phyloP scores from a whole-genome alignment of 768 basidiomycete species.

The Boletus bicolor region DNA sequence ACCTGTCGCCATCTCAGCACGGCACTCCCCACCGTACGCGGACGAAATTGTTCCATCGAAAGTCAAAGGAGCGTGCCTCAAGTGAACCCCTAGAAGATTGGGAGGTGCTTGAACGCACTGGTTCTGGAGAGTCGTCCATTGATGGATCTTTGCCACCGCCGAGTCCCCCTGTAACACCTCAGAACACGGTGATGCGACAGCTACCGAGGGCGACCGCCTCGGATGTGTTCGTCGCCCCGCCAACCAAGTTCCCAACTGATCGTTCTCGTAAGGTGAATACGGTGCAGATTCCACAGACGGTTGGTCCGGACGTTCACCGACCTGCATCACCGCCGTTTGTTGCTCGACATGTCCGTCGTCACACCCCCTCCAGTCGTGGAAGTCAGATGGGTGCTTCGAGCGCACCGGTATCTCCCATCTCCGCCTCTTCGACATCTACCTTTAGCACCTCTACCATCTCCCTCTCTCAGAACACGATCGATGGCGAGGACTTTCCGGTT shows the following conservation, averaged over 20 bases:
- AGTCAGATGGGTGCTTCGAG: constrained; percentile 29
- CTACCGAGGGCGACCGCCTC: constrained; percentile 6
- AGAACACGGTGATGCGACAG: constrained; percentile 13
- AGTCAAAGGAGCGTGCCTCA: constrained; percentile 34
- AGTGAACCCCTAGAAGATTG: constrained; percentile 33
- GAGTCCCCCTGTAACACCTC: constrained; percentile 23
- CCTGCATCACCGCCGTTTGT: constrained; percentile 36
- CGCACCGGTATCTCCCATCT: constrained; percentile 33
- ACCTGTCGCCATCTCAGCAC: constrained; percentile 31
- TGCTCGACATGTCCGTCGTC: constrained; percentile 32
- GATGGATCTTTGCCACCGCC: constrained; percentile 22
- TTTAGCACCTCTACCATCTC: constrained; percentile 24
- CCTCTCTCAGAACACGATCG: constrained; percentile 15
- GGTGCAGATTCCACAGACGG: constrained; percentile 23
- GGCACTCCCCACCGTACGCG: constrained; percentile 30
- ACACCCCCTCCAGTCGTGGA: constrained; percentile 32
- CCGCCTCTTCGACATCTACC: constrained; percentile 26
- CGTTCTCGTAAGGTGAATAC: constrained; percentile 26
- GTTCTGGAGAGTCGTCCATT: constrained; percentile 24
- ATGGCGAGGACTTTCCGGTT: constrained; percentile 18
- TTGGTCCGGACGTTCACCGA: constrained; percentile 15
- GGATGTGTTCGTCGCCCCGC: constrained; percentile 17
- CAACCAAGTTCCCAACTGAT: constrained; percentile 7
- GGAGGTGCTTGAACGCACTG: constrained; percentile 31
- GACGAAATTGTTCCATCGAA: constrained; percentile 33